Base-by-base conservation (phyloP, 805 yeast species). In the Cyberlindnera amylophila region DNA sequence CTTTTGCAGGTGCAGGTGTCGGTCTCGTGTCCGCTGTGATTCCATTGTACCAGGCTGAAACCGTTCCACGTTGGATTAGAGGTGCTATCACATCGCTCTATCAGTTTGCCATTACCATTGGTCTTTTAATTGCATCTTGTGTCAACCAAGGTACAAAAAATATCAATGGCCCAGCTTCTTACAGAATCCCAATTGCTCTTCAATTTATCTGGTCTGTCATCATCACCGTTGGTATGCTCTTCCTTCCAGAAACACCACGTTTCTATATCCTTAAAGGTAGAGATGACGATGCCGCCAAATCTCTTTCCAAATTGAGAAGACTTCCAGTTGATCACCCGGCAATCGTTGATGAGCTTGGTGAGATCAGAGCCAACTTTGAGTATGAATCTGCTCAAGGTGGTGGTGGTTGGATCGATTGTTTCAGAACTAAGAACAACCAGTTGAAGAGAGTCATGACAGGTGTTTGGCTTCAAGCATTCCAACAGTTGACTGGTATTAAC, bases 231-330 rank as follows among this genome's bases (percentile, higher is more conserved):
- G 93, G 93, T 36, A 72, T 86, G 71, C 58, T 78, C 46, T 70
- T 80, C 50, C 66, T 86, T 32, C 90, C 95, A 19, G 95, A 86
- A 56, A 72, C 85, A 33, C 95, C 95, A 30, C 72, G 95, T 55
- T 86, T 65, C 64, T 75, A 64, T 47, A 81, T 86, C 24, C 75
- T 75, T 38, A 75, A 76, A 49, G 77, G 75, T 48, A 63, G 72
- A 18, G 55, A 73, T 42, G 80, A 74, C n/a, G 69, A 72, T 34
- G 91, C 90, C 2, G 66, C 75, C 26, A 56, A 65, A 19, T 72
- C 81, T 21, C 66, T 86, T 49, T 58, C 81, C 12, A 72, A 70
- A 51, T 65, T 84, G 35, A 69, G 84, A 61, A 71, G 78, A 51
- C 59, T 70, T 34, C 73, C 76, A 16, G 47, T 51, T 15, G 71